phyloP scores from a whole-genome alignment of 2,329 filamentous ascomycete genomes.

The Periconia macrospinosa region DNA sequence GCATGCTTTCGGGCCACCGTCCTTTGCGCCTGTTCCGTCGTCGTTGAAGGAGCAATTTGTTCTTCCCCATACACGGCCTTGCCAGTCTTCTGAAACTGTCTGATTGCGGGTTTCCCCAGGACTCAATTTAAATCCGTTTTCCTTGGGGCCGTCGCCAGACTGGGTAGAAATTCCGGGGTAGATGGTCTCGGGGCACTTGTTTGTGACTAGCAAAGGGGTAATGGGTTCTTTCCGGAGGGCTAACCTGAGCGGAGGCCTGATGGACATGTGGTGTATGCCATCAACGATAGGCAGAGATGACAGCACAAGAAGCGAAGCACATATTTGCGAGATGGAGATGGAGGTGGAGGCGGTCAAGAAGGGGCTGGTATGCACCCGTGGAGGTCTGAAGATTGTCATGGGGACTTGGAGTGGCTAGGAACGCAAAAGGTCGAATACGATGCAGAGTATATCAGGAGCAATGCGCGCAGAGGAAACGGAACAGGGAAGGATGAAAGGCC shows the following conservation, averaged over 20 bases:
- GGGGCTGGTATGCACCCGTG: constrained; percentile 7
- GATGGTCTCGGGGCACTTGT: constrained; percentile 70
- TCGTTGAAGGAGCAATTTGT: constrained; percentile 80
- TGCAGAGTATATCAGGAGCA: not conserved
- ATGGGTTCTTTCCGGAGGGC: constrained; percentile 37
- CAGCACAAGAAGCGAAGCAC: constrained; percentile 23
- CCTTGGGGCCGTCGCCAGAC: constrained; percentile 66
- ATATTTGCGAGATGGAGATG: constrained; percentile 22
- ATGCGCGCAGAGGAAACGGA: not conserved
- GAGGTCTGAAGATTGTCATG: constrained; percentile 18
- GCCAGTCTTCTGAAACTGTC: constrained; percentile 73
- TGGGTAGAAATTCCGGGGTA: constrained; percentile 79
- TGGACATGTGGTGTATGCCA: constrained; percentile 37
- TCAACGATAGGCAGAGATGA: constrained; percentile 23
- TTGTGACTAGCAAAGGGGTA: constrained; percentile 67
- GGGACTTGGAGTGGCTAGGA: constrained; percentile 12
- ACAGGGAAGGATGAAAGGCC: constrained; percentile 14
- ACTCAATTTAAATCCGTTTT: constrained; percentile 68
- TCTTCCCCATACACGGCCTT: constrained; percentile 78
- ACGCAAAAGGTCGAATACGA: not conserved
- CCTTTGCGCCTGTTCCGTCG: constrained; percentile 59
- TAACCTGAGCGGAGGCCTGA: constrained; percentile 29
- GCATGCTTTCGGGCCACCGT: constrained; percentile 61
- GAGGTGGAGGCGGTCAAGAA: not conserved
- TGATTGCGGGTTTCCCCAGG: constrained; percentile 62